A percentile compares a stretch with the other conserved stretches of the same genome.
These are phyloP conservation scores for Camillea tinctor DNA, from an alignment of 2,329 filamentous ascomycete genomes.

Conservation along the genomic window DNA sequence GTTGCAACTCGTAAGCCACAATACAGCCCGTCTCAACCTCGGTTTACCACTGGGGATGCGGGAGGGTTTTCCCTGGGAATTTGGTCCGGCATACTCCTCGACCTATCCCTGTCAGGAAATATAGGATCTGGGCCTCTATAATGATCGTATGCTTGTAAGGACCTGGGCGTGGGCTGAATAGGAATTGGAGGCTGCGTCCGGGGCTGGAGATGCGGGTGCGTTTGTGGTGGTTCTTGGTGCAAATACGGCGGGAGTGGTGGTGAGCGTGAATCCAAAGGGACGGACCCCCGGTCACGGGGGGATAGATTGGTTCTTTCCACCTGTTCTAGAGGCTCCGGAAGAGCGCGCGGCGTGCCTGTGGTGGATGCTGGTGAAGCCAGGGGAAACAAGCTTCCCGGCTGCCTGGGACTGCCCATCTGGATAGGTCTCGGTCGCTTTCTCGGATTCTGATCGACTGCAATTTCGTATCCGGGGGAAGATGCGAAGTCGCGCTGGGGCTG, in stretches of 20 bases:
- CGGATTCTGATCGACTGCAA: constrained; percentile 26
- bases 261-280: constrained; percentile 26
- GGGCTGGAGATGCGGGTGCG: constrained; percentile 24
- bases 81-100: constrained; percentile 29
- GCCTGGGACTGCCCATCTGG: constrained; percentile 28
- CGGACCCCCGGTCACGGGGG: constrained; percentile 27
- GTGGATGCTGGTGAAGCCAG: constrained; percentile 30
- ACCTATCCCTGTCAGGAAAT: constrained; percentile 34
- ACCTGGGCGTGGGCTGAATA: constrained; percentile 25
- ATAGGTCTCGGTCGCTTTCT: constrained; percentile 27
- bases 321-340: constrained; percentile 30
- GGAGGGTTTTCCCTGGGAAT: constrained; percentile 22
- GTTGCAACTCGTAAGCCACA: neutral
- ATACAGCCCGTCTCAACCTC: constrained; percentile 17
- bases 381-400: constrained; percentile 23
- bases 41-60: constrained; percentile 30
- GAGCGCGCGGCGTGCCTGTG: constrained; percentile 30
- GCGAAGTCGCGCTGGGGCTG: constrained; percentile 32
- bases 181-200: constrained; percentile 25
- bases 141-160: constrained; percentile 23
- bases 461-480: constrained; percentile 33
- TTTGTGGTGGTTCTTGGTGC: constrained; percentile 25
- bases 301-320: constrained; percentile 31
- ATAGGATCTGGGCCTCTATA: constrained; percentile 32
- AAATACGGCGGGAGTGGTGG: constrained; percentile 27